Evolutionary conservation across 352 stramenopile genomes (phyloP), one percentile per base, ranked within the genome.

Genomic region (Globisporangium middletonii): DNA sequence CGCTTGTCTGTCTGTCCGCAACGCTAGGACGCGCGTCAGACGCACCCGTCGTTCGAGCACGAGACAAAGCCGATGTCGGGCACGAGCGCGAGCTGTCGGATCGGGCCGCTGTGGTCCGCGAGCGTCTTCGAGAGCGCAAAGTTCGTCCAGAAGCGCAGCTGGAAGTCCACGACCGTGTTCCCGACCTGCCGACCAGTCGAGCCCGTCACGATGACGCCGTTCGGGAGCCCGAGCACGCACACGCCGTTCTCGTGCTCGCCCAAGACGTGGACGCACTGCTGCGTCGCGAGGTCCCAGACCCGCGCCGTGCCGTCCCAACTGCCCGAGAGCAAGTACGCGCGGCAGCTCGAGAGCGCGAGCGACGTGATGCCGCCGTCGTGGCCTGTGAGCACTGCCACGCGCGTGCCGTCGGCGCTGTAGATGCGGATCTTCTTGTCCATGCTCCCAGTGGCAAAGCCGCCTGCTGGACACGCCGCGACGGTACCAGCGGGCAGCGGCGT

Each of bases 381-480:
- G 27, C 84, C 82, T 6, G 63, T 50, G 8, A 94, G 60, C 28
- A 75, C 51, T 13, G 64, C 68, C 15, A 79, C 41, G 26, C 73
- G 68, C 47, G 77, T 67, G 12, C 67, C 78, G 18, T 85, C 67
- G 0, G 72, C 63, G 46, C 68, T 72, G 57, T 80, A 94, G 1
- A 94, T 49, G 27, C 82, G 80, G n/a, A 92, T 64, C 27, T 72
- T 63, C 55, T 85, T 91, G 71, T 94, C 84, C 84, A 94, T 94
- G 38, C 68, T 79, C 51, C 84, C 84, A 2, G 82, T 90, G 8
- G 75, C 82, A 62, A 92, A 92, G 35, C 77, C 82, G 6, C 70
- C 78, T 9, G 43, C 52, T 15, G 65, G 62, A 38, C 57, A 66
- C 15, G 54, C 53, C 11, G 63, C 43, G n/a, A 74, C 23, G 8